Conservation (phyloP, 2,329 filamentous ascomycete species). For the Mycogone perniciosa region DNA sequence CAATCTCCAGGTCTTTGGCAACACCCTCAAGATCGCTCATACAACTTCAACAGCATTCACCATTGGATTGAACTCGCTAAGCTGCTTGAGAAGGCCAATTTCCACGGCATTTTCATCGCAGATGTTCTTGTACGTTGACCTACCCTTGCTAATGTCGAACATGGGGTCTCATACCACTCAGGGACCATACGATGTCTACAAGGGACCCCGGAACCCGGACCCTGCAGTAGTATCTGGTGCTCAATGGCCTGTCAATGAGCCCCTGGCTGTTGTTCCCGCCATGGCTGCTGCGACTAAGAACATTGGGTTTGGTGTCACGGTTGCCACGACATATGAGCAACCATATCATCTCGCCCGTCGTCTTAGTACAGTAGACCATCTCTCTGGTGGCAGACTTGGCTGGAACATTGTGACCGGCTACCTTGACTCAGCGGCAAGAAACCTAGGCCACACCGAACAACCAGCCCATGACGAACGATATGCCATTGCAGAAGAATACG, state of each 20-base stretch:
- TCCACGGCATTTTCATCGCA: slow-evolving; percentile 61
- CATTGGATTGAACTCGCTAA: slow-evolving; percentile 52
- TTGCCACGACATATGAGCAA: slow-evolving; percentile 62
- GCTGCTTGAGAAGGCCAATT: slow-evolving; percentile 40
- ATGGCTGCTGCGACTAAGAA: slow-evolving; percentile 63
- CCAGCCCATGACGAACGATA: slow-evolving; percentile 47
- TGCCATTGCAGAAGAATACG: slow-evolving; percentile 52
- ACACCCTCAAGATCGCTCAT: slow-evolving; percentile 57
- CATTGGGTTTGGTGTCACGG: slow-evolving; percentile 63
- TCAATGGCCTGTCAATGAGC: slow-evolving; percentile 68
- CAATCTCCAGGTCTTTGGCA: slow-evolving; percentile 46
- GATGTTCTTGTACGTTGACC: slow-evolving; percentile 40
- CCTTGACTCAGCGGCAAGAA: slow-evolving; percentile 58
- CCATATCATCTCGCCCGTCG: slow-evolving; percentile 60
- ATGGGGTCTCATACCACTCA: background rate
- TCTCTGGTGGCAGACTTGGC: slow-evolving; percentile 51
- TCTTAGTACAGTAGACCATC: slow-evolving; percentile 61
- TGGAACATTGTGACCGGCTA: slow-evolving; percentile 60
- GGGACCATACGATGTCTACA: slow-evolving; percentile 65
- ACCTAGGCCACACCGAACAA: slow-evolving; percentile 53
- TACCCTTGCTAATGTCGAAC: background rate
- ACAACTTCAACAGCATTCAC: slow-evolving; percentile 52
- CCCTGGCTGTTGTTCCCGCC: slow-evolving; percentile 52
- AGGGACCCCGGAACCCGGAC: slow-evolving; percentile 43
- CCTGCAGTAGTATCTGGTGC: slow-evolving; percentile 56